These are phyloP conservation scores for Platanthera zijinensis DNA, from an alignment of 106 monocot species.

Conservation along the genomic window DNA sequence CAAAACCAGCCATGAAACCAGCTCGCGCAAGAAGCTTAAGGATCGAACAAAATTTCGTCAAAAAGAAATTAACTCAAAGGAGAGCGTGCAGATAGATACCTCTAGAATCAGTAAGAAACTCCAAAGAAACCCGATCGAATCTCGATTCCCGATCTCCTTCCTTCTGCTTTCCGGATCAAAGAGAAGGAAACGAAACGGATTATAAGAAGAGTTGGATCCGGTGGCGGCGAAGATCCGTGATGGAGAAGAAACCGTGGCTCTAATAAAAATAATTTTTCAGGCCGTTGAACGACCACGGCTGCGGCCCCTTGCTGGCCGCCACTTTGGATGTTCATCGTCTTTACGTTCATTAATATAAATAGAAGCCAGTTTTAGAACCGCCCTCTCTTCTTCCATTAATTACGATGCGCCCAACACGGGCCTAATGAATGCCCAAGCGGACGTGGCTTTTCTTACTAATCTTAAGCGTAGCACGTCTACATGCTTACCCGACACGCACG, in stretches of 20 bases:
- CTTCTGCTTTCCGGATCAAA: background rate
- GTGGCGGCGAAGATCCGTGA: background rate
- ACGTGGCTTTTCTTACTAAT: too few species aligned
- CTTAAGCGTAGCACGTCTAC: too few species aligned
- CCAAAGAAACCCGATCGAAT: background rate
- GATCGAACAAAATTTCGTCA: background rate
- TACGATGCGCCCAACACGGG: background rate
- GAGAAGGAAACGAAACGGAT: background rate
- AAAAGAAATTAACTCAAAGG: background rate
- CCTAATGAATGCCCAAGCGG: too few species aligned
- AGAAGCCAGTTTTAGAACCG: background rate
- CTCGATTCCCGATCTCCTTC: background rate
- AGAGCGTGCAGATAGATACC: background rate
- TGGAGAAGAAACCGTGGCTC: background rate
- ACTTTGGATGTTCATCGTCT: background rate
- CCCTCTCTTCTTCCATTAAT: background rate
- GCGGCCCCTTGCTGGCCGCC: background rate
- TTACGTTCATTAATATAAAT: background rate
- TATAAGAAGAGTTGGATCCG: background rate
- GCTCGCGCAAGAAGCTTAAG: background rate
- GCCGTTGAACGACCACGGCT: background rate
- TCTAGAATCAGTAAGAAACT: background rate
- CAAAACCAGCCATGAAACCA: background rate
- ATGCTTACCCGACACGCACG: too few species aligned
- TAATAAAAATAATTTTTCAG: background rate